Evolutionary conservation across 192 early-diverging fungal species (phyloP).

Genomic region (Coemansia interrupta): DNA sequence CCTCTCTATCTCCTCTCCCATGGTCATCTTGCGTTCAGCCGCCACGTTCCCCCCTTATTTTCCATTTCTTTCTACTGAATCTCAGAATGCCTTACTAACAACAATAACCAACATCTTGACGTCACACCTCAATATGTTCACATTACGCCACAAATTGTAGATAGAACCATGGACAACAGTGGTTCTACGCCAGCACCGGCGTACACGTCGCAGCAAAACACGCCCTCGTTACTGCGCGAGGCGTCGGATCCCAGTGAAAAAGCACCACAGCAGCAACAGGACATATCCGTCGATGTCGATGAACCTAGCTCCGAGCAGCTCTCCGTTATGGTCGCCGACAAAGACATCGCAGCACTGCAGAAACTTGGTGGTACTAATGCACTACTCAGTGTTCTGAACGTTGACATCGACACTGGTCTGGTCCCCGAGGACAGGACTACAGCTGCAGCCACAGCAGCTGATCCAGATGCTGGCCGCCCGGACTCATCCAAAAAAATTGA

Average conservation of each 20-base stretch:
- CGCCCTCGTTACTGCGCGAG: constrained; percentile 4
- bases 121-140: constrained; percentile 2
- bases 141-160: background rate
- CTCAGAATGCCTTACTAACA: background rate
- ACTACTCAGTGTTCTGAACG: constrained; percentile 28
- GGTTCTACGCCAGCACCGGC: constrained; percentile 1
- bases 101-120: background rate
- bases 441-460: background rate
- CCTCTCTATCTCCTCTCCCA: background rate
- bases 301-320: constrained; percentile 17
- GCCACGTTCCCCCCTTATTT: background rate
- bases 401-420: constrained; percentile 22
- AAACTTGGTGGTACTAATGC: constrained; percentile 36
- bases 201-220: constrained; percentile 5
- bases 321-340: constrained; percentile 42
- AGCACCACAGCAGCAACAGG: constrained; percentile 1
- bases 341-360: constrained; percentile 28
- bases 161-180: background rate
- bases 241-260: background rate
- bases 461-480: background rate
- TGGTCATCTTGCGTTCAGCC: background rate
- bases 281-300: background rate
- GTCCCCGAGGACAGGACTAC: constrained; percentile 4
- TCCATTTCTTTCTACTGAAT: background rate
- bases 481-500: constrained; percentile 7